Evolutionary conservation across 2,329 filamentous ascomycete genomes (phyloP).

Genomic region (Septoria petroselini): DNA sequence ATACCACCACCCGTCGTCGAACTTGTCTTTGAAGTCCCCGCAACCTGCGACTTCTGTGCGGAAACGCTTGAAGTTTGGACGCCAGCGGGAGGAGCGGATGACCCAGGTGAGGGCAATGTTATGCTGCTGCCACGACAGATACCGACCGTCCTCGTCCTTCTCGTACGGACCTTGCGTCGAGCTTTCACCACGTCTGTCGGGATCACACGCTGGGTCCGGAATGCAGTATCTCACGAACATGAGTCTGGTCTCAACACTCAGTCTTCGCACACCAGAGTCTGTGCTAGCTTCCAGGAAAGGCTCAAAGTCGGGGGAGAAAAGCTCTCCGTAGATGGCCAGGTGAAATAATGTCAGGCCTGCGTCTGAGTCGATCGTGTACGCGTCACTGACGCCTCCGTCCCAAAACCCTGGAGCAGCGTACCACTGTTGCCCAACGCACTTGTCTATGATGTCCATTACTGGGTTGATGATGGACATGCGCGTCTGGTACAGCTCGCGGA

Average conservation of each 20-base stretch:
- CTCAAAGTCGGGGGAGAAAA: slow-evolving; percentile 33
- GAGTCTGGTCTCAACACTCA: slow-evolving; percentile 30
- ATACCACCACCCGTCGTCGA: slow-evolving; percentile 18
- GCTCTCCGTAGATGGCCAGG: slow-evolving; percentile 37
- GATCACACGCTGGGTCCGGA: slow-evolving; percentile 28
- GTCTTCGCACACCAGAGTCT: neutral
- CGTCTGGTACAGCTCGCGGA: slow-evolving; percentile 33
- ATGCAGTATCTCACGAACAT: slow-evolving; percentile 37
- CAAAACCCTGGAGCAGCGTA: slow-evolving; percentile 32
- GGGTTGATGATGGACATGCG: slow-evolving; percentile 38
- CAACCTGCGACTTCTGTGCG: slow-evolving; percentile 15
- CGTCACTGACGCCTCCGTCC: slow-evolving; percentile 36
- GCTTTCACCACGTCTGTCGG: slow-evolving; percentile 15
- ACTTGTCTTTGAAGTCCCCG: slow-evolving; percentile 21
- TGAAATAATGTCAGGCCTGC: slow-evolving; percentile 32
- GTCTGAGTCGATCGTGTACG: slow-evolving; percentile 32
- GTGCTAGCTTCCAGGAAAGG: slow-evolving; percentile 22
- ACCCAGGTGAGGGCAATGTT: slow-evolving; percentile 24
- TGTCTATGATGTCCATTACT: slow-evolving; percentile 37
- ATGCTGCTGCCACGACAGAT: slow-evolving; percentile 1
- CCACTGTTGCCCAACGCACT: slow-evolving; percentile 37
- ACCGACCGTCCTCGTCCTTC: neutral
- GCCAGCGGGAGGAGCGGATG: slow-evolving; percentile 31
- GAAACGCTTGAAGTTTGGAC: slow-evolving; percentile 30
- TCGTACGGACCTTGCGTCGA: slow-evolving; percentile 25